A percentile compares a stretch with the other conserved stretches of the same genome.
phyloP scores from a whole-genome alignment of 352 stramenopile genomes.

The Pythium insidiosum region DNA sequence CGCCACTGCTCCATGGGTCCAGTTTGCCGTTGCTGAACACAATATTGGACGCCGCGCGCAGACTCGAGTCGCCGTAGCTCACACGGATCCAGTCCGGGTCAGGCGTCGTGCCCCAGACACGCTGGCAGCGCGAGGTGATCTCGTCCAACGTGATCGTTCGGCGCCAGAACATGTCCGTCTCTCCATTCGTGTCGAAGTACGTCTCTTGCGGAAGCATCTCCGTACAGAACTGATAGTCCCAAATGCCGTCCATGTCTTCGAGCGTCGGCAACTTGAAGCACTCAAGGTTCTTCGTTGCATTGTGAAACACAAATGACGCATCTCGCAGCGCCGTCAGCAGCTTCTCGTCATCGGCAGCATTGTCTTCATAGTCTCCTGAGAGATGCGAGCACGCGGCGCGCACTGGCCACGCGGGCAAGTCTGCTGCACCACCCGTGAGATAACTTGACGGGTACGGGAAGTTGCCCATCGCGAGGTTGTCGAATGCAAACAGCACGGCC shows the following conservation, averaged over 20 bases:
- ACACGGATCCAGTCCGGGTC: conserved; percentile 71
- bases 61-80: conserved; percentile 55
- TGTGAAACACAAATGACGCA: conserved; percentile 85
- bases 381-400: conserved; percentile 83
- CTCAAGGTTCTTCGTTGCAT: conserved; percentile 59
- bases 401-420: conserved; percentile 90
- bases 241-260: conserved; percentile 81
- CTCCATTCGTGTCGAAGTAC: conserved; percentile 84
- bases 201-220: conserved; percentile 87
- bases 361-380: conserved; percentile 27
- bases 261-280: conserved; percentile 73
- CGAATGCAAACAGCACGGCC: conserved; percentile 80
- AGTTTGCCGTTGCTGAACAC: conserved; percentile 93
- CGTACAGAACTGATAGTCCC: conserved; percentile 90
- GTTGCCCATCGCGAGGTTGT: conserved; percentile 92
- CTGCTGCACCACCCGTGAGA: conserved; percentile 60
- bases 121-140: conserved; percentile 53
- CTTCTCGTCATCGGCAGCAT: conserved; percentile 17
- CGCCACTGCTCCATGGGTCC: conserved; percentile 90
- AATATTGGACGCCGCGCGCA: conserved; percentile 86
- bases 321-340: conserved; percentile 46
- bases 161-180: conserved; percentile 91
- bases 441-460: conserved; percentile 95
- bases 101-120: conserved; percentile 53
- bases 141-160: conserved; percentile 51